These are phyloP conservation scores for Trichoderma atroviride DNA, from an alignment of 2,329 filamentous ascomycete genomes.

Conservation along the genomic window DNA sequence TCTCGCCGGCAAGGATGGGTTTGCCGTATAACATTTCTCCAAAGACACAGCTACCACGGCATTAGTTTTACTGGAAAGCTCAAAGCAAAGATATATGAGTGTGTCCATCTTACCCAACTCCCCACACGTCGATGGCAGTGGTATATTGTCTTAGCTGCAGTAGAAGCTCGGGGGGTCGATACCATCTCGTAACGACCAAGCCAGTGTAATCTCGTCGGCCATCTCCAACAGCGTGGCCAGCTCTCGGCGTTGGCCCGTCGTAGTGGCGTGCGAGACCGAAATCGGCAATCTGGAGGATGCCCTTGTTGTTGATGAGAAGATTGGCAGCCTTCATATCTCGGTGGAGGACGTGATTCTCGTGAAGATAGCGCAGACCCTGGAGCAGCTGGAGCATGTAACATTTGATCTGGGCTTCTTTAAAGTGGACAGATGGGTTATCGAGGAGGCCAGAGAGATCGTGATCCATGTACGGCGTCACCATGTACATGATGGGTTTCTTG, in stretches of 20 bases:
- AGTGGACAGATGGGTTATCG: slow-evolving; percentile 87
- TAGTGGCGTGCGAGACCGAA: slow-evolving; percentile 95
- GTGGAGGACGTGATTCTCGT: slow-evolving; percentile 87
- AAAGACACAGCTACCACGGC: slow-evolving; percentile 80
- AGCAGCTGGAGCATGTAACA: slow-evolving; percentile 96
- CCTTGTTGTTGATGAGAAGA: slow-evolving; percentile 90
- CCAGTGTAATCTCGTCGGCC: slow-evolving; percentile 90
- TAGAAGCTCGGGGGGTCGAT: slow-evolving; percentile 89
- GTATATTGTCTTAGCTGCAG: slow-evolving; percentile 89
- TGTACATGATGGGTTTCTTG: slow-evolving; percentile 89
- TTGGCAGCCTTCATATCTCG: slow-evolving; percentile 99
- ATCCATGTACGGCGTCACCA: slow-evolving; percentile 99
- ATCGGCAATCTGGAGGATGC: slow-evolving; percentile 93
- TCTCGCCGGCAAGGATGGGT: slow-evolving; percentile 88
- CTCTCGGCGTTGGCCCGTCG: slow-evolving; percentile 76
- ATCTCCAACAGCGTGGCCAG: slow-evolving; percentile 79
- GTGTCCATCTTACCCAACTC: slow-evolving; percentile 73
- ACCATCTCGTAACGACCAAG: slow-evolving; percentile 97
- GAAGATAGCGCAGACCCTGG: slow-evolving; percentile 85
- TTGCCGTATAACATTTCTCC: slow-evolving; percentile 96
- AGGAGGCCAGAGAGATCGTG: slow-evolving; percentile 97
- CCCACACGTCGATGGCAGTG: slow-evolving; percentile 98
- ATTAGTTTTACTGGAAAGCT: slow-evolving; percentile 30
- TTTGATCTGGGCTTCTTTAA: slow-evolving; percentile 91
- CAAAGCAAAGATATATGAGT: background rate